Percentiles rank a stretch among this genome's conserved stretches.
Evolutionary conservation across 148 eudicot genomes (phyloP).

Genomic region (Limonium bicolor): DNA sequence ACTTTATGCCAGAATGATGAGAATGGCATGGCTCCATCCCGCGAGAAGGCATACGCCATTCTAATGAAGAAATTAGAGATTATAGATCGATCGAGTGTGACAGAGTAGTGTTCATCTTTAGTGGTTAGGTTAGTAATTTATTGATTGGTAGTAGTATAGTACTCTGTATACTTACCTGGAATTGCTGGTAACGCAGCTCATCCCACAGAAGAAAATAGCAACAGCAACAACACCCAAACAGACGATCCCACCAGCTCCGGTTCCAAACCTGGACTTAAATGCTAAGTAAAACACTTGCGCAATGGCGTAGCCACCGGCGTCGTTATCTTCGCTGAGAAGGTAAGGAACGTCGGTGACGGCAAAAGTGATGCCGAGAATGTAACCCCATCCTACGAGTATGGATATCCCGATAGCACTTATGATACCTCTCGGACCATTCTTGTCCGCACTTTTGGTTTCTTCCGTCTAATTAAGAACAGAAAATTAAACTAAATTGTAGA

Average conservation of each 20-base stretch:
- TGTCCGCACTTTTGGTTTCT: slow-evolving; percentile 91
- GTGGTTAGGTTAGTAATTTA: no score
- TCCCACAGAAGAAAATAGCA: slow-evolving; percentile 89
- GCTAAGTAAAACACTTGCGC: slow-evolving; percentile 77
- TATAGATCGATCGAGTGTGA: no score
- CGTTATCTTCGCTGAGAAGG: slow-evolving; percentile 53
- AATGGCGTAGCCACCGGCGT: slow-evolving; percentile 93
- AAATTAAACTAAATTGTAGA: neutral
- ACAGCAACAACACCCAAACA: slow-evolving; percentile 79
- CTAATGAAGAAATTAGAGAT: slow-evolving; percentile 10
- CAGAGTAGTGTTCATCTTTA: no score
- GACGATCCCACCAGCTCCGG: slow-evolving; percentile 71
- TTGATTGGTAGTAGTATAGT: no score
- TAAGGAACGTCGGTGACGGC: slow-evolving; percentile 70
- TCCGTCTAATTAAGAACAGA: slow-evolving; percentile 58
- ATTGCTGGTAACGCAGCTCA: slow-evolving; percentile 92
- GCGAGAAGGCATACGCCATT: slow-evolving; percentile 96
- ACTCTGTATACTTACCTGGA: slow-evolving; percentile 61
- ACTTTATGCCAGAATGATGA: slow-evolving; percentile 88
- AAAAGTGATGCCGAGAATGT: slow-evolving; percentile 85
- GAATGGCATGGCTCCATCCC: slow-evolving; percentile 99
- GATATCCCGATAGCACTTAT: slow-evolving; percentile 88
- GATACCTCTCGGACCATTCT: slow-evolving; percentile 91
- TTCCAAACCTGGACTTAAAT: slow-evolving; percentile 74
- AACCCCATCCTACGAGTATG: slow-evolving; percentile 84